A percentile compares a stretch with the other conserved stretches of the same genome.
phyloP scores from a whole-genome alignment of 148 eudicot species.

The Spergularia bocconei region DNA sequence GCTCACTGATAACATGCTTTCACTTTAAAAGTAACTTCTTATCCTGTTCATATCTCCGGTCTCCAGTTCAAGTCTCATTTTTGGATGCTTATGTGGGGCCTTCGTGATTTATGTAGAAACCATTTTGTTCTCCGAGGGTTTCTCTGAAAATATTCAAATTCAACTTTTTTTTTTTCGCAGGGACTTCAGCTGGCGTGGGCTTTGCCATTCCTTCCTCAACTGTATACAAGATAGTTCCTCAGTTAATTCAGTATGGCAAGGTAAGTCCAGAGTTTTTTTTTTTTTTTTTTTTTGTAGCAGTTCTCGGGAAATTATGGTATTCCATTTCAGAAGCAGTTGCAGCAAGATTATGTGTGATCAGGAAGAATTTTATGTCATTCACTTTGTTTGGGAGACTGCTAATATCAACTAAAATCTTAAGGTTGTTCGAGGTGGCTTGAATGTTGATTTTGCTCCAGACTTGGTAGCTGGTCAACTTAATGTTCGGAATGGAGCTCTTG shows the following conservation, averaged over 20 bases:
- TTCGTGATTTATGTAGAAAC: neutral
- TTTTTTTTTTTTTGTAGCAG: too few relatives aligned
- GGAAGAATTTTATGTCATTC: neutral
- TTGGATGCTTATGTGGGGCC: neutral
- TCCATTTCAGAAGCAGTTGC: too few relatives aligned
- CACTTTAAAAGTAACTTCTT: neutral
- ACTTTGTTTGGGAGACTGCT: conserved; percentile 4
- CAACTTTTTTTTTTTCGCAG: conserved; percentile 30
- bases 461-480: conserved; percentile 84
- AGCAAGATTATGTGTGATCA: too few relatives aligned
- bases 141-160: neutral
- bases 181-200: conserved; percentile 96
- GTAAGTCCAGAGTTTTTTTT: conserved; percentile 33
- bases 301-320: too few relatives aligned
- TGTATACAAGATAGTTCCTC: conserved; percentile 76
- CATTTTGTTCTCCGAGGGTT: neutral
- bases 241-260: conserved; percentile 75
- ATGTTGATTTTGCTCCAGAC: conserved; percentile 85
- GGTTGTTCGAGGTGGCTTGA: conserved; percentile 85
- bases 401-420: conserved; percentile 23
- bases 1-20: conserved; percentile 2
- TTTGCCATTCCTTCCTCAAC: conserved; percentile 96
- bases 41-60: neutral
- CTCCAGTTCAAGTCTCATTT: neutral
- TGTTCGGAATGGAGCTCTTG: conserved; percentile 91